Conservation (phyloP, 768 basidiomycete species). For the Clitopilus passeckerianus region DNA sequence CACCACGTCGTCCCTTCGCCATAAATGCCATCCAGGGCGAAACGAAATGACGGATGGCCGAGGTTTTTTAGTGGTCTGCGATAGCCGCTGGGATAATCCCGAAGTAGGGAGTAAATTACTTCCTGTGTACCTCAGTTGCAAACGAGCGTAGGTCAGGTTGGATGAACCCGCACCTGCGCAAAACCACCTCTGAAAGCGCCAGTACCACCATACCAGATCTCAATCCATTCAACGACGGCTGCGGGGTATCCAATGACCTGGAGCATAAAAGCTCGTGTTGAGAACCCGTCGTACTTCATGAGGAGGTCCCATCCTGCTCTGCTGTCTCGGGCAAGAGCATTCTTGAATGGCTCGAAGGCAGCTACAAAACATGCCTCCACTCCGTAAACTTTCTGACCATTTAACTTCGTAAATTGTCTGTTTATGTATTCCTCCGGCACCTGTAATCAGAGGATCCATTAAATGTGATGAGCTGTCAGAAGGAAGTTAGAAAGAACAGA, state of each 20-base stretch:
- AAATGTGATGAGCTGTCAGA: not conserved
- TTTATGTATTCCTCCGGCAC: not conserved
- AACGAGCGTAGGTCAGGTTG: not conserved
- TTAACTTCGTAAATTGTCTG: not conserved
- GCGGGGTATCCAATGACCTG: not conserved
- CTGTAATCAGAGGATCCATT: not conserved
- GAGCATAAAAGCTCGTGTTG: slow-evolving; percentile 18
- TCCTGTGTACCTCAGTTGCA: not conserved
- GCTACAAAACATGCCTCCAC: slow-evolving; percentile 14
- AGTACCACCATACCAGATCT: not conserved
- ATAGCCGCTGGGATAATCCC: not conserved
- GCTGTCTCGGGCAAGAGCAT: slow-evolving; percentile 14
- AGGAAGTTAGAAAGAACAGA: not conserved
- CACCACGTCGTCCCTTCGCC: not conserved
- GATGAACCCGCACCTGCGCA: not conserved
- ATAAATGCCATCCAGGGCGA: not conserved
- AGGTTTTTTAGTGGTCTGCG: not conserved
- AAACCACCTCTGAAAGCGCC: not conserved
- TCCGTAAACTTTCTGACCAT: slow-evolving; percentile 1
- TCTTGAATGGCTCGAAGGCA: slow-evolving; percentile 15
- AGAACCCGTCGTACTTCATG: slow-evolving; percentile 21
- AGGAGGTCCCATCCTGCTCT: slow-evolving; percentile 19
- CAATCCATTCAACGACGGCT: not conserved
- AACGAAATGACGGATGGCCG: not conserved
- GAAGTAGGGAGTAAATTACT: not conserved